A percentile compares a stretch with the other conserved stretches of the same genome.
These are phyloP conservation scores for Tuber melanosporum DNA, from an alignment of 495 filamentous ascomycete genomes.

Conservation along the genomic window DNA sequence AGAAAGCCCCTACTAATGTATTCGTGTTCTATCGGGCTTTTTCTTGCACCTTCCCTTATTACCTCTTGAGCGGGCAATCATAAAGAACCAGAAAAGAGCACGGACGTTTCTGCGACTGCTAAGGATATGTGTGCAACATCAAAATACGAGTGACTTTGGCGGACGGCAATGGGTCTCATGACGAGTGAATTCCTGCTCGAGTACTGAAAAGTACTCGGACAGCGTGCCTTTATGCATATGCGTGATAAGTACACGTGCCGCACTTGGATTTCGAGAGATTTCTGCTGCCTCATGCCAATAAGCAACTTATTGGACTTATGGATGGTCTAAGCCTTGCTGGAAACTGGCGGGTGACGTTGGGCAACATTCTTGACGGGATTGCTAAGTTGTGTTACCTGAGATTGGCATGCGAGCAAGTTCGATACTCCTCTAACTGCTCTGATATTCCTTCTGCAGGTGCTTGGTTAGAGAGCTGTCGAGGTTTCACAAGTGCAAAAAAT, in stretches of 20 bases:
- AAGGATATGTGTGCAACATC: not conserved
- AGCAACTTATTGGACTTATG: not conserved
- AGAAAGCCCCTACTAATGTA: not conserved
- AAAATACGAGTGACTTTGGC: not conserved
- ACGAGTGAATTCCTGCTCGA: not conserved
- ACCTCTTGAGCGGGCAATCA: not conserved
- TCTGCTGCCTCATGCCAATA: not conserved
- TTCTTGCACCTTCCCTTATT: not conserved
- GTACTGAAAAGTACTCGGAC: not conserved
- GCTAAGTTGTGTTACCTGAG: not conserved
- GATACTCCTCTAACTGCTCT: not conserved
- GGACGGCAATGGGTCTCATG: not conserved
- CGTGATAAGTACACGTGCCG: not conserved
- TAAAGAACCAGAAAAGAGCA: not conserved
- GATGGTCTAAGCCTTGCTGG: not conserved
- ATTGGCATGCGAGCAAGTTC: not conserved
- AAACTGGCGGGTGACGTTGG: not conserved
- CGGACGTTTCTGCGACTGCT: not conserved
- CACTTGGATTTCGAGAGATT: not conserved
- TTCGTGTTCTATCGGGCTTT: not conserved
- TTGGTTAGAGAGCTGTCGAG: not conserved
- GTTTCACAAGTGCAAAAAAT: not conserved
- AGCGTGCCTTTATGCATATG: not conserved
- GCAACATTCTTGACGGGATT: not conserved
- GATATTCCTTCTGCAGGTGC: not conserved